Conservation (phyloP, 129 eudicot species). For the Tanacetum coccineum region DNA sequence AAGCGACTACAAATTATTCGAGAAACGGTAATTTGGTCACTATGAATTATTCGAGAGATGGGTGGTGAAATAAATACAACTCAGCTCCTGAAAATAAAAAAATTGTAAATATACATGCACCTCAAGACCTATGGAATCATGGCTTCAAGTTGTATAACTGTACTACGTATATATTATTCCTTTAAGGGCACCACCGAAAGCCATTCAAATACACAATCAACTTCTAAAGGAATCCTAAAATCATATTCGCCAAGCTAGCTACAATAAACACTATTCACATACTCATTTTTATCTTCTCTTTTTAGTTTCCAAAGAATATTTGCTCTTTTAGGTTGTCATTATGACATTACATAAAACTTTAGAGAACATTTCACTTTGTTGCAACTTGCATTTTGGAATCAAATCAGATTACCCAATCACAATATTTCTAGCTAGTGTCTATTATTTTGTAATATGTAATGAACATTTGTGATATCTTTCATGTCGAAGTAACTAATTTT, state of each 20-base stretch:
- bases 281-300: background rate
- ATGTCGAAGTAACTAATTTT: no score
- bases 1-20: no score
- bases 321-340: slow-evolving; percentile 18
- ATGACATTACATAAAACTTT: background rate
- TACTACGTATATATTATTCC: slow-evolving; percentile 2
- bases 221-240: no score
- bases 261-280: background rate
- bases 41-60: no score
- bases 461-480: no score
- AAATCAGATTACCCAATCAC: slow-evolving; percentile 13
- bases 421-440: background rate
- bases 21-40: no score
- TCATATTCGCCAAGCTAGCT: background rate
- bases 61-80: no score
- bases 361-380: background rate
- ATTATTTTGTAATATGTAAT: no score
- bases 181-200: slow-evolving; percentile 35
- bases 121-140: no score
- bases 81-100: no score
- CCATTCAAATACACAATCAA: background rate
- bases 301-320: slow-evolving; percentile 8
- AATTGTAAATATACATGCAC: no score
- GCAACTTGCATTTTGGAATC: slow-evolving; percentile 22
- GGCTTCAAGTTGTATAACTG: no score